phyloP scores from a whole-genome alignment of 768 basidiomycete genomes.

The Paxillus rubicundulus region DNA sequence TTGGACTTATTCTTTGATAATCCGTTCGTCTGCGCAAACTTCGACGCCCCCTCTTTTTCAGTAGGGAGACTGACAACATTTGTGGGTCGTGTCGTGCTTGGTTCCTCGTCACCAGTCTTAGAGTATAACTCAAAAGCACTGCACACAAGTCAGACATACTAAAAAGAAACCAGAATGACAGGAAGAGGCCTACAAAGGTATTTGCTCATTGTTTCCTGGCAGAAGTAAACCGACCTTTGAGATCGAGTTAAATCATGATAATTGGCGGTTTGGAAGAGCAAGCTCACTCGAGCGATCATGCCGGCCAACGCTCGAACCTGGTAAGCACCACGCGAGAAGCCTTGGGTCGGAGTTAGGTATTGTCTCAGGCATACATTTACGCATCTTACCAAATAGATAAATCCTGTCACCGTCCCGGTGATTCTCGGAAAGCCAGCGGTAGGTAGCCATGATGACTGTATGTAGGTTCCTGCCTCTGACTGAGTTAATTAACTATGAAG shows the following conservation, averaged over 20 bases:
- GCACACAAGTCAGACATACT: neutral
- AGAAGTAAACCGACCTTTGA: conserved; percentile 41
- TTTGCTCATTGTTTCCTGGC: conserved; percentile 40
- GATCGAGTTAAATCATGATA: neutral
- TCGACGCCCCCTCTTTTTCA: neutral
- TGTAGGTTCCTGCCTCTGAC: conserved; percentile 33
- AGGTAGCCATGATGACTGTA: conserved; percentile 33
- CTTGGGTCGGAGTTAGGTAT: conserved; percentile 21
- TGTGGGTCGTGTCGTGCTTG: conserved; percentile 4
- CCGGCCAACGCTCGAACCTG: conserved; percentile 42
- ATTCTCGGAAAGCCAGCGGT: conserved; percentile 41
- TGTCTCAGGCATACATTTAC: neutral
- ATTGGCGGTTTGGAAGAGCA: neutral
- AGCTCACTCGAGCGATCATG: conserved; percentile 41
- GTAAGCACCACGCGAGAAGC: conserved; percentile 49
- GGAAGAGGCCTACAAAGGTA: conserved; percentile 33
- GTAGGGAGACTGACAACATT: conserved; percentile 9
- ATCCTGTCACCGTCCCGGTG: conserved; percentile 39
- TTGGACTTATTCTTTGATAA: conserved; percentile 10
- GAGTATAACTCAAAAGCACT: conserved; percentile 42
- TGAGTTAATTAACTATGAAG: neutral
- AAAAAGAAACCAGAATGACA: neutral
- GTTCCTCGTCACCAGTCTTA: conserved; percentile 20
- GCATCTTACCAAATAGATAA: conserved; percentile 39
- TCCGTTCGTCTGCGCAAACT: neutral